Evolutionary conservation across 2,329 filamentous ascomycete genomes (phyloP).

Genomic region (Graphiopsis chlorocephala): DNA sequence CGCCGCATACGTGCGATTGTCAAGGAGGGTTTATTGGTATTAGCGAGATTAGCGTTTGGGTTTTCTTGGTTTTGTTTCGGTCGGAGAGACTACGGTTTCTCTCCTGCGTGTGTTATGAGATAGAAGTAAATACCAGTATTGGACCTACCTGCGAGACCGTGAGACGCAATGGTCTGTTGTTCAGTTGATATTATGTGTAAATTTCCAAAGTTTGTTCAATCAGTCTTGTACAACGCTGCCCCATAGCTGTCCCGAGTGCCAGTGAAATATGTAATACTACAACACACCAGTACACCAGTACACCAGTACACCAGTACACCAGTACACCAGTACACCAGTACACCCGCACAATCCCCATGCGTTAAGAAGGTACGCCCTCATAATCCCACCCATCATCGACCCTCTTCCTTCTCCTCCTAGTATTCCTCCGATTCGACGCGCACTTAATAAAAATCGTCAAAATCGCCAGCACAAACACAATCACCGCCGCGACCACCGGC

Average conservation of each 20-base stretch:
- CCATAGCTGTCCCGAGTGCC: background rate
- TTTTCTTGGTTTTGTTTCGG: background rate
- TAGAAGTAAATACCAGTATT: background rate
- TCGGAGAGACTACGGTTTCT: background rate
- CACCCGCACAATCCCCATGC: background rate
- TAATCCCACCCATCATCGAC: conserved; percentile 60
- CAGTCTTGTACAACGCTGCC: background rate
- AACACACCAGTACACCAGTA: background rate
- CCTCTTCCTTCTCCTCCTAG: conserved; percentile 46
- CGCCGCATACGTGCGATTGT: background rate
- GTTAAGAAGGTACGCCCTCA: conserved; percentile 59
- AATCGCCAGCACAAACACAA: conserved; percentile 60
- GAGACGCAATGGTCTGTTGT: background rate
- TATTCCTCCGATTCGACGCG: conserved; percentile 57
- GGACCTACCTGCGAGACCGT: background rate
- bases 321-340: background rate
- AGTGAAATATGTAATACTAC: background rate
- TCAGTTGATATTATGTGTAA: background rate
- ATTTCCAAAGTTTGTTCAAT: background rate
- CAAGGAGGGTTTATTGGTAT: background rate
- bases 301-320: background rate
- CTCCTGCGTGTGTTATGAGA: background rate
- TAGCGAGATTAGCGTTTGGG: background rate
- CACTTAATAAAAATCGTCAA: conserved; percentile 64
- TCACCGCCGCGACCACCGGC: conserved; percentile 60